These are phyloP conservation scores for Rehmannia glutinosa DNA, from an alignment of 257 asterid species.

Conservation along the genomic window DNA sequence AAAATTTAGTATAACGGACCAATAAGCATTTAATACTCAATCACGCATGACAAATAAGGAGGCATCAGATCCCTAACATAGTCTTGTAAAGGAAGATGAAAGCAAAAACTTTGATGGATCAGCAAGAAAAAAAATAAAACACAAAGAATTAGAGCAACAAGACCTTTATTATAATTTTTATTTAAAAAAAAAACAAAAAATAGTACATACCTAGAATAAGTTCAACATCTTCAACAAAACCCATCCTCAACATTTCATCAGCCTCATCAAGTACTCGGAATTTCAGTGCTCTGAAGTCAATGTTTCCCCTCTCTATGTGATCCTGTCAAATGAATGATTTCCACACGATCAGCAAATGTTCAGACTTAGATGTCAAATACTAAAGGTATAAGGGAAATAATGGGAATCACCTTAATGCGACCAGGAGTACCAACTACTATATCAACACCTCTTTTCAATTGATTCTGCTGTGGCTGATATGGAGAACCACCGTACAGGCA, in stretches of 20 bases:
- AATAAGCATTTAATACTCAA: too few species aligned
- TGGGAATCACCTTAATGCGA: constrained; percentile 64
- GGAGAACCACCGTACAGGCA: constrained; percentile 91
- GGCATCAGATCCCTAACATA: too few species aligned
- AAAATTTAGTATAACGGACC: not conserved
- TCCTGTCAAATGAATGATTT: constrained; percentile 46
- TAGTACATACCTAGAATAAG: constrained; percentile 74
- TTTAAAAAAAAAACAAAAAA: not conserved
- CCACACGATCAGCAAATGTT: not conserved
- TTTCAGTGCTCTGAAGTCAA: constrained; percentile 69
- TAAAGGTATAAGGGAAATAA: not conserved
- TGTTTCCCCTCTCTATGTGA: constrained; percentile 73
- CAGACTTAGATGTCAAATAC: not conserved
- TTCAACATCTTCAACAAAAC: constrained; percentile 98
- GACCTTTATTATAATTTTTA: too few species aligned
- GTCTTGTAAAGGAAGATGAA: too few species aligned
- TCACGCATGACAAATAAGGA: too few species aligned
- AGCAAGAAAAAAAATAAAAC: not conserved
- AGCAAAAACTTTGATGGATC: too few species aligned
- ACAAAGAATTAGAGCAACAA: too few species aligned
- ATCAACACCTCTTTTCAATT: constrained; percentile 82
- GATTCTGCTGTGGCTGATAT: constrained; percentile 48
- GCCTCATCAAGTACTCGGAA: constrained; percentile 98
- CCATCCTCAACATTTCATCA: constrained; percentile 99
- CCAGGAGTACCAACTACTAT: constrained; percentile 91